Base-by-base conservation (phyloP, 805 yeast species). In the Lachancea quebecensis region DNA sequence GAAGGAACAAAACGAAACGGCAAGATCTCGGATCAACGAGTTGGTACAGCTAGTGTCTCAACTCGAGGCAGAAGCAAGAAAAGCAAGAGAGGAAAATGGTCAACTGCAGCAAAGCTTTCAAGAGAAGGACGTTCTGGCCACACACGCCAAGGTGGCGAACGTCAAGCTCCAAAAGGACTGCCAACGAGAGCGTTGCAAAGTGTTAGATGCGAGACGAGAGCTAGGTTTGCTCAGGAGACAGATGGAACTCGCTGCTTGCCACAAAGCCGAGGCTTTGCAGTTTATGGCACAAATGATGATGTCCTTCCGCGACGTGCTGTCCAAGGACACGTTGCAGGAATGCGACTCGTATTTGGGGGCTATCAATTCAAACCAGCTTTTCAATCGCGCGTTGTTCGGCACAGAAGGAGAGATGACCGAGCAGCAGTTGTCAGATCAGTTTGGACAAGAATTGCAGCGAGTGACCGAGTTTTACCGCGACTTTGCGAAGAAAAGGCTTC, bases 211-310 rank as follows among this genome's bases (percentile, higher is more conserved):
- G 30, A 48, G 59, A 14, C 53, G 51, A 11, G 53, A 52, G 28
- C 47, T 44, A 7, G 49, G 52, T 10, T 31, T 42, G 21, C 44
- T 52, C 8, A 48, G 43, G 18, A 48, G 40, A 17, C 54, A 53
- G 38, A 35, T 54, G 5, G 55, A 55, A 17, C 38, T 54, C 10
- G 47, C 52, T 12, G 57, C 53, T 15, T 48, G 55, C 32, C 56
- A 52, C 41, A 55, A 56, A 36, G 41, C 47, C 4, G 54, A 55
- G 29, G 53, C 64, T 5, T 35, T 58, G 18, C 64, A 57, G 38
- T 59, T 59, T 41, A 55, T 60, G 58, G 53, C 60, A 10, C 58
- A 60, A 38, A 41, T 59, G 21, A 54, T 59, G 58, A 50, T 53
- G 31, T 49, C 56, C 14, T 60, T 55, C 44, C 49, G 54, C 12